Percentiles rank a stretch among this genome's conserved stretches.
phyloP scores from a whole-genome alignment of 139 green algal species.

The Yamagishiella unicocca region DNA sequence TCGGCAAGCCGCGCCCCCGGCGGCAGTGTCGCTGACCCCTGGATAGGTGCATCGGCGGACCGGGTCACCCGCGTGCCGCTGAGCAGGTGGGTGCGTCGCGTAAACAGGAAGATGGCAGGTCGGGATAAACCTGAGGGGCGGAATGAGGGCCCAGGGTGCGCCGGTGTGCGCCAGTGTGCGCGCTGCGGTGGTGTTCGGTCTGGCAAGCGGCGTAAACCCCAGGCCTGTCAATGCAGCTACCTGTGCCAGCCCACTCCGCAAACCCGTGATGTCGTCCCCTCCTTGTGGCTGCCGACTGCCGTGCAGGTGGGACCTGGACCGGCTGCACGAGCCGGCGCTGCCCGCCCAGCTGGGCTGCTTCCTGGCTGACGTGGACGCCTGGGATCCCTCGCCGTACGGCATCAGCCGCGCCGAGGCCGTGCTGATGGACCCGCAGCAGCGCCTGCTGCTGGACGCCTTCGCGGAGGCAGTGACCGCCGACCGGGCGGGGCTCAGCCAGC shows the following conservation, averaged over 20 bases:
- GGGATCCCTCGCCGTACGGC: constrained; percentile 69
- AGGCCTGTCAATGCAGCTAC: too few relatives aligned
- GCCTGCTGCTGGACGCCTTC: constrained; percentile 61
- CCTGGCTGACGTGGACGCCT: constrained; percentile 70
- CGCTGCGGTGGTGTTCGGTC: too few relatives aligned
- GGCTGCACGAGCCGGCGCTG: not conserved
- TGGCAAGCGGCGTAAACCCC: too few relatives aligned
- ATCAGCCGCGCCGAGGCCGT: constrained; percentile 63
- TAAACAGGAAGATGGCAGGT: not conserved
- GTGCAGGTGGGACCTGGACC: constrained; percentile 43
- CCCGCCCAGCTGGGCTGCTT: constrained; percentile 74
- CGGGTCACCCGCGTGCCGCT: constrained; percentile 39
- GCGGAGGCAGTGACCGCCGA: constrained; percentile 3
- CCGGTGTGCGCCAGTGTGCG: too few relatives aligned
- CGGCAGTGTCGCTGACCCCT: constrained; percentile 2
- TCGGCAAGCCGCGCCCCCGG: not conserved
- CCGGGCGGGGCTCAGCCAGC: not conserved
- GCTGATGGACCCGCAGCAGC: constrained; percentile 85
- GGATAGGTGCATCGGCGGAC: not conserved
- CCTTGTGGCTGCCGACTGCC: not conserved
- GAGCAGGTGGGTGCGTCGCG: constrained; percentile 9
- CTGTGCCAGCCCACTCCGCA: too few relatives aligned
- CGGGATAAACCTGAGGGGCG: too few relatives aligned
- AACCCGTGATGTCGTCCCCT: not conserved
- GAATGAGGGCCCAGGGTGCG: too few relatives aligned